Conservation (phyloP, 805 yeast genomes). For the Candida arabinofermentans region DNA sequence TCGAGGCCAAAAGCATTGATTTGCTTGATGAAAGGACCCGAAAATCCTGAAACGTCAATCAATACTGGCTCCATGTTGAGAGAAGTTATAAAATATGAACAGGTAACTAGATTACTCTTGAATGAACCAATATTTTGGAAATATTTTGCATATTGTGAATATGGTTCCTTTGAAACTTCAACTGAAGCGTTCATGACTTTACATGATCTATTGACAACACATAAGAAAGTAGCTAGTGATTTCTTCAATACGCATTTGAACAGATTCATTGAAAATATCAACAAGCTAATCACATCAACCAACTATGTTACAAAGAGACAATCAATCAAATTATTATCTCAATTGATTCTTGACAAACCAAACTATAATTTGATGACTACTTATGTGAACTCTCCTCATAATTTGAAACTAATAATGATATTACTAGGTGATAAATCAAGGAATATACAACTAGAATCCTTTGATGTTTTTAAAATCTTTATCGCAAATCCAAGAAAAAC, state of each 20-base stretch:
- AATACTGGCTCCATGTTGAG: constrained; percentile 75
- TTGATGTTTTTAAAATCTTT: constrained; percentile 89
- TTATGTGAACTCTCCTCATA: constrained; percentile 78
- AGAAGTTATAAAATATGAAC: constrained; percentile 80
- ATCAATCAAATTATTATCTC: constrained; percentile 70
- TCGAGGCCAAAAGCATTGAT: constrained; percentile 62
- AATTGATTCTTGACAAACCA: constrained; percentile 64
- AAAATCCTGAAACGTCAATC: constrained; percentile 65
- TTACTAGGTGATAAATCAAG: constrained; percentile 83
- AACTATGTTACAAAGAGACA: constrained; percentile 94
- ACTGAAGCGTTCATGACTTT: constrained; percentile 84
- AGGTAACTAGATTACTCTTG: constrained; percentile 56
- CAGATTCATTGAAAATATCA: constrained; percentile 58
- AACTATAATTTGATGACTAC: constrained; percentile 69
- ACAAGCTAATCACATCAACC: constrained; percentile 64
- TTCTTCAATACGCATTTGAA: constrained; percentile 61
- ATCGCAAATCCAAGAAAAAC: constrained; percentile 94
- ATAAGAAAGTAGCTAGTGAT: constrained; percentile 64
- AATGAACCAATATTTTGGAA: constrained; percentile 70
- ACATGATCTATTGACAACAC: constrained; percentile 63
- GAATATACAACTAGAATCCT: constrained; percentile 85
- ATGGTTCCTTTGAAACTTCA: constrained; percentile 80
- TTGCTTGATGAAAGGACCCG: constrained; percentile 67
- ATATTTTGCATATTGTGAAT: constrained; percentile 71
- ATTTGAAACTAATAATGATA: constrained; percentile 82